A percentile compares a stretch with the other conserved stretches of the same genome.
These are phyloP conservation scores for Acmispon strigosus DNA, from an alignment of 306 rosid genomes.

Conservation along the genomic window DNA sequence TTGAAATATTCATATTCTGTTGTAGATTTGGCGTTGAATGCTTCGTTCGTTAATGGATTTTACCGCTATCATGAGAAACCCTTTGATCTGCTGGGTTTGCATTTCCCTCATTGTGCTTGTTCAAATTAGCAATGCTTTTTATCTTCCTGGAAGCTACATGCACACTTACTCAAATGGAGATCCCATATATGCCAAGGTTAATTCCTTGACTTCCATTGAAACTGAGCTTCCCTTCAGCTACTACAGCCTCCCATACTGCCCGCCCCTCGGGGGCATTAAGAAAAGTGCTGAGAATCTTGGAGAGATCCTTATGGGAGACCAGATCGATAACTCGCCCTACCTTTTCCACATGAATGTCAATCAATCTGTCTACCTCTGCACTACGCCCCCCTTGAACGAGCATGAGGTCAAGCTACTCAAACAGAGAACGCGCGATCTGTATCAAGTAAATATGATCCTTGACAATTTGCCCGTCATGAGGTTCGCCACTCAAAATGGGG, in stretches of 20 bases:
- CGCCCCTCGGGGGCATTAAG: conserved; percentile 56
- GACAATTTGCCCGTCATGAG: conserved; percentile 94
- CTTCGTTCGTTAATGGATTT: conserved; percentile 40
- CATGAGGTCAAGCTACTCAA: conserved; percentile 73
- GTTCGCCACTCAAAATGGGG: conserved; percentile 67
- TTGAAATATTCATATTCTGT: conserved; percentile 1
- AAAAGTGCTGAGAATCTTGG: conserved; percentile 95
- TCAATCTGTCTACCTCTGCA: conserved; percentile 69
- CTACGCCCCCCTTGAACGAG: conserved; percentile 54
- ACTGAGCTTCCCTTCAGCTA: conserved; percentile 93
- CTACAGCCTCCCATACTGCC: conserved; percentile 81
- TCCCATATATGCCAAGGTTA: conserved; percentile 59
- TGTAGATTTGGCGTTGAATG: conserved; percentile 49
- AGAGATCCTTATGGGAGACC: conserved; percentile 91
- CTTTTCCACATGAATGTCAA: conserved; percentile 67
- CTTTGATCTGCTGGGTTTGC: conserved; percentile 28
- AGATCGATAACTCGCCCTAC: conserved; percentile 78
- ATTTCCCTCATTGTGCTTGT: conserved; percentile 29
- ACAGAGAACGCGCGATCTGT: conserved; percentile 85
- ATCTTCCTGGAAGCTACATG: conserved; percentile 95
- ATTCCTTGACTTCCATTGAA: conserved; percentile 93
- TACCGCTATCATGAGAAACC: conserved; percentile 23
- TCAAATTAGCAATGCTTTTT: conserved; percentile 51
- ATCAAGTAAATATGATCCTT: conserved; percentile 92
- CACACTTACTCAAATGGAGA: conserved; percentile 62